Base-by-base conservation (phyloP, 2,329 filamentous ascomycete species). In the Aureobasidium zeae region DNA sequence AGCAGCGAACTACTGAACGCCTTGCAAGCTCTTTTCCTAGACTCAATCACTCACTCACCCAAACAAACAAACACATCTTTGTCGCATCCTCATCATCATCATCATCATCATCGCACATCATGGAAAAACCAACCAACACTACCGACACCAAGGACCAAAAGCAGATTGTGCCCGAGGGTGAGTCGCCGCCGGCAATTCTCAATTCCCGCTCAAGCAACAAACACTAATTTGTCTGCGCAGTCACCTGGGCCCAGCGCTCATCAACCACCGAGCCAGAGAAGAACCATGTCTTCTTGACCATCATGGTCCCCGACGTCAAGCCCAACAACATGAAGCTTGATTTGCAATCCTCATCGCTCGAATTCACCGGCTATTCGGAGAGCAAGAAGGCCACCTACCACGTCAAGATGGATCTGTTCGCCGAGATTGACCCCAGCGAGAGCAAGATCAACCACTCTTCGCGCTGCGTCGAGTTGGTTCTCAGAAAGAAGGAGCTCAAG, bases 191-290 rank as follows among this genome's bases (percentile, higher is more conserved):
- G 16, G 11, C 17, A 25, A 10, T n/a, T 24, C 9, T 15, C 2
- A 25, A 24, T 17, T 29, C 8, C 13, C 24, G 10, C n/a, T 16
- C 8, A 19, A 13, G 13, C 16, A 8, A 22, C 21, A 20, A 24
- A 21, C 22, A 24, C 39, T 56, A 48, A 58, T 53, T 52, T 41
- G 36, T n/a, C 11, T 46, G 44, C 31, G 30, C 59, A 96, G 91
- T 98, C 57, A 83, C 87, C 67, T 98, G 91, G 91, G 89, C 91
- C 53, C 91, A 98, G 74, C 88, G 91, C 73, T 96, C 89, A 34
- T 91, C 81, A 60, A 71, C 67, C 56, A 72, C 72, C 54, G 88
- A 95, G 44, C 64, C 83, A 45, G 75, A 81, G 64, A 93, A 88
- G 74, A 98, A 98, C 76, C 85, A 86, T 71, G 71, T 98, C 74